phyloP scores from a whole-genome alignment of 1,284 basidiomycete species.

The Cutaneotrichosporon dermatis region DNA sequence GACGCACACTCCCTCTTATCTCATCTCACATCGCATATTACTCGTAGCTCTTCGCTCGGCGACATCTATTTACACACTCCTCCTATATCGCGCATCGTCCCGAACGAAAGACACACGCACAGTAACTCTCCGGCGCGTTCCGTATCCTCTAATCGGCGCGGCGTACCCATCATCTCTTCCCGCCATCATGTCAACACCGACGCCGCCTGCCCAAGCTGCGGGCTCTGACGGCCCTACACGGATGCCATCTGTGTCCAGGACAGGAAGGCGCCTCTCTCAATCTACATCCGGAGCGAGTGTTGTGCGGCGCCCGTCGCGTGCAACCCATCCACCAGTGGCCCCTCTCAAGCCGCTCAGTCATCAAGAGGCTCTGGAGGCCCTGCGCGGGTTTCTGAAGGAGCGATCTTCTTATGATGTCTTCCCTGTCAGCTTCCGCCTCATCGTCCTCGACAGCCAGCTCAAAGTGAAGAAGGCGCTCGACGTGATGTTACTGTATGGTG shows the following conservation, averaged over 20 bases:
- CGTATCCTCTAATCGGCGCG: too few relatives aligned
- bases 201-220: not conserved
- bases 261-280: constrained; percentile 16
- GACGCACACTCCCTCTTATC: too few relatives aligned
- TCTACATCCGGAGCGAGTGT: constrained; percentile 17
- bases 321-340: constrained; percentile 35
- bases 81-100: too few relatives aligned
- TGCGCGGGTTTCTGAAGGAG: constrained; percentile 76
- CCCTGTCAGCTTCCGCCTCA: constrained; percentile 90
- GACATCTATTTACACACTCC: too few relatives aligned
- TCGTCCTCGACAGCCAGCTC: constrained; percentile 90
- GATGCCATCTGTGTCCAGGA: constrained; percentile 16
- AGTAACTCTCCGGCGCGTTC: too few relatives aligned
- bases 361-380: constrained; percentile 67
- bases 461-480: constrained; percentile 89
- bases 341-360: constrained; percentile 51
- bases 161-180: not conserved
- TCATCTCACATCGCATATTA: too few relatives aligned
- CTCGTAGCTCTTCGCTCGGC: too few relatives aligned
- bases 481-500: constrained; percentile 82
- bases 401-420: constrained; percentile 91
- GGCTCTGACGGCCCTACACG: constrained; percentile 4
- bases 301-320: constrained; percentile 38
- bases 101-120: too few relatives aligned
- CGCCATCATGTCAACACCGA: constrained; percentile 9